Base-by-base conservation (phyloP, 768 basidiomycete genomes). In the Mycena venus region DNA sequence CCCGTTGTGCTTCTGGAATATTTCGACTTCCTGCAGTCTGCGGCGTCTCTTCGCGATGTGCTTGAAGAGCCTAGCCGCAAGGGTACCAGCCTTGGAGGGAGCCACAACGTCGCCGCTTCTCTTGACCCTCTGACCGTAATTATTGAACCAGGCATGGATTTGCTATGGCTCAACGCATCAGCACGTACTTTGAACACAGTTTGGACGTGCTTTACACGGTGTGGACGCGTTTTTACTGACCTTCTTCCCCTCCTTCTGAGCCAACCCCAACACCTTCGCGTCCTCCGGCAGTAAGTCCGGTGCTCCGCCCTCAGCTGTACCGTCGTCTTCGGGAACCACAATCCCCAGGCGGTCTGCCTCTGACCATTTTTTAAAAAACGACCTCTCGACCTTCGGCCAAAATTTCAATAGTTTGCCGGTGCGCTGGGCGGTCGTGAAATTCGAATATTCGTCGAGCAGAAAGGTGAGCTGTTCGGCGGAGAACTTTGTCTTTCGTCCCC, bases 111-210 rank as follows among this genome's bases (percentile, higher is more conserved):
- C 44, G 12, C 17, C 10, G 7, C 5, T 9, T 12, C 36, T 47
- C 34, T 62, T 49, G 17, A 36, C 3, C 27, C 62, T 63, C 29
- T 44, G 42, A 21, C 14, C 27, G 11, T 38, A 14, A 27, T 70
- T 70, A 53, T 63, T 62, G 69, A 63, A 70, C 69, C 69, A 70
- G 6, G 25, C 15, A 25, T n/a, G 27, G 3, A 70, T 6, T 62
- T 70, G 58, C 68, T 62, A 21, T 31, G 31, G 4, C 10, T 51
- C 2, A 10, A 21, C 21, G 15, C 10, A 29, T 59, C 25, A 58
- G 25, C 38, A 5, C 19, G 6, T 2, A 11, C n/a, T n/a, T n/a
- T n/a, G n/a, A n/a, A n/a, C n/a, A n/a, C n/a, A n/a, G n/a, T n/a
- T n/a, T n/a, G n/a, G n/a, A n/a, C n/a, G n/a, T n/a, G n/a, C n/a